Evolutionary conservation across 805 yeast species (phyloP).

Genomic region (Zygosaccharomyces lentus): DNA sequence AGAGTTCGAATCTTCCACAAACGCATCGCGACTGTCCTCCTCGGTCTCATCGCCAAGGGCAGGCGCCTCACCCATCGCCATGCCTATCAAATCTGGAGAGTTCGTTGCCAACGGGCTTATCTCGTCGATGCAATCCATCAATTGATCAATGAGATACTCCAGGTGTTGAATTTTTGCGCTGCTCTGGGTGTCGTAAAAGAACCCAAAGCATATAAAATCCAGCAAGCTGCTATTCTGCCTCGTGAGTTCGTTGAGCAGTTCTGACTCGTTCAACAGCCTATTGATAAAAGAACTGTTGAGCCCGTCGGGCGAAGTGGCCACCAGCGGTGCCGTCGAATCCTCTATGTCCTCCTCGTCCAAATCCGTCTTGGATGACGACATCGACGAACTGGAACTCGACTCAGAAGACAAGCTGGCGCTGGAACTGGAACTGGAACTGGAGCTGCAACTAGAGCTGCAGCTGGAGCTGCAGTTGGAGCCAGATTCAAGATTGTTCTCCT

Average conservation of each 20-base stretch:
- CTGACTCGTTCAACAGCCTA: conserved; percentile 38
- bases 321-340: conserved; percentile 10
- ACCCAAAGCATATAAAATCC: conserved; percentile 49
- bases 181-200: conserved; percentile 28
- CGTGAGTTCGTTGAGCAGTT: conserved; percentile 38
- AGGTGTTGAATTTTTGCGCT: conserved; percentile 24
- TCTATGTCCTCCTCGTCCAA: conserved; percentile 16
- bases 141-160: conserved; percentile 31
- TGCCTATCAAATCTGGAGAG: neutral
- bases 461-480: neutral
- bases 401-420: neutral
- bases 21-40: conserved; percentile 21
- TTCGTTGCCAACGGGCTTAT: conserved; percentile 13
- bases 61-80: conserved; percentile 2
- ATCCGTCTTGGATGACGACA: conserved; percentile 15
- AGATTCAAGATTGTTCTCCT: neutral
- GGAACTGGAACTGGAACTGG: neutral
- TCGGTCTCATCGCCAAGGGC: neutral
- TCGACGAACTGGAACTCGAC: conserved; percentile 5
- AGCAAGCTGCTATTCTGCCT: conserved; percentile 39
- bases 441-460: neutral
- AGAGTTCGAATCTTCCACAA: conserved; percentile 2
- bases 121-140: conserved; percentile 26
- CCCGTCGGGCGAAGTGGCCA: conserved; percentile 10
- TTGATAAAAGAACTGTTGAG: conserved; percentile 36